phyloP scores from a whole-genome alignment of 148 eudicot species.

The Cornus controversa region DNA sequence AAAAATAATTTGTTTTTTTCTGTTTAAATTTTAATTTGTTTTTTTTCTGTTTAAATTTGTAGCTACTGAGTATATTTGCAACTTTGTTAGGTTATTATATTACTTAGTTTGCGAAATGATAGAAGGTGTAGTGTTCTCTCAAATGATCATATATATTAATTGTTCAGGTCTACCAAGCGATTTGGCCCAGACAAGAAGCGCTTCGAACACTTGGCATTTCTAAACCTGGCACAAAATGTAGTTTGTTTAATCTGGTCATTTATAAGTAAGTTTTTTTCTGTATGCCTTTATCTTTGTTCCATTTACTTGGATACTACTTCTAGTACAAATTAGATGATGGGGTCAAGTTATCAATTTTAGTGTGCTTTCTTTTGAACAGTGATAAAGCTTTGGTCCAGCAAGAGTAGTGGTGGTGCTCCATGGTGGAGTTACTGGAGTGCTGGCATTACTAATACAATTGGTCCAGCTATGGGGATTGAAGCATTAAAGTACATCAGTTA shows the following conservation, averaged over 20 bases:
- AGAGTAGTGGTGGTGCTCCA: constrained; percentile 75
- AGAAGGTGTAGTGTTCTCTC: not conserved
- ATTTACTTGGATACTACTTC: not conserved
- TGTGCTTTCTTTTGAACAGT: constrained; percentile 40
- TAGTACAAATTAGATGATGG: not conserved
- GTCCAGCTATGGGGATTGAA: constrained; percentile 99
- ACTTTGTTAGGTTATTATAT: not conserved
- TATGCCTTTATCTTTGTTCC: not conserved
- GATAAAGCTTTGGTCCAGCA: constrained; percentile 73
- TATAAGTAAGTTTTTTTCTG: constrained; percentile 55
- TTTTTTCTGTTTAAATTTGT: not conserved
- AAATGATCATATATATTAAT: not conserved
- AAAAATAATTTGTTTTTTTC: too few relatives aligned
- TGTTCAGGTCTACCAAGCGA: constrained; percentile 77
- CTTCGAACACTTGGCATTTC: constrained; percentile 86
- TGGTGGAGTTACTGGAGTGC: constrained; percentile 99
- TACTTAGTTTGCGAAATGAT: not conserved
- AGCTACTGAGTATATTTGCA: not conserved
- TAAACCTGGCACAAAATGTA: constrained; percentile 86
- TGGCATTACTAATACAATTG: constrained; percentile 93
- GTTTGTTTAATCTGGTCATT: constrained; percentile 92
- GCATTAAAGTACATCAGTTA: constrained; percentile 94
- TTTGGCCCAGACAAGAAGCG: constrained; percentile 89
- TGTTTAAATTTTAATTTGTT: too few relatives aligned
- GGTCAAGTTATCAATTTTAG: not conserved